Conservation (phyloP, 148 eudicot genomes). For the Persicaria tinctoria region DNA sequence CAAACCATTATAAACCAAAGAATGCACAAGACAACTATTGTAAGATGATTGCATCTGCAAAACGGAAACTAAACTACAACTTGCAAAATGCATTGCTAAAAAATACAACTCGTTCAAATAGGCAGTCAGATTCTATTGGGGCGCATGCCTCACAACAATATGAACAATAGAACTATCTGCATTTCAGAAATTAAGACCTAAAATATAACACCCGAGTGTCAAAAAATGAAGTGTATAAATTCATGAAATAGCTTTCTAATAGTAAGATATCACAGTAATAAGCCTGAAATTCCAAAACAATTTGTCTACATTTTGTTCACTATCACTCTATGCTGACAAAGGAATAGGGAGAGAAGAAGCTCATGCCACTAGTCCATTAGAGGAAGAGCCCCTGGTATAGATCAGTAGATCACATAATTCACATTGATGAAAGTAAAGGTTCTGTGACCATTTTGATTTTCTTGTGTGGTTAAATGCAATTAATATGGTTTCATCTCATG, state of each 20-base stretch:
- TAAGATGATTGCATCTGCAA: not conserved
- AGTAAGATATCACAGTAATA: not conserved
- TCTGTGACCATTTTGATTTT: not conserved
- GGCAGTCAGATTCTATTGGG: not conserved
- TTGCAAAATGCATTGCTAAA: not conserved
- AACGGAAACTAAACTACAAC: not conserved
- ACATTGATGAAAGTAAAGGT: not conserved
- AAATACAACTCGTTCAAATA: not conserved
- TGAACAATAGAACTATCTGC: not conserved
- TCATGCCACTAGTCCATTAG: not conserved
- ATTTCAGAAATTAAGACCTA: not conserved
- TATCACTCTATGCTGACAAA: not conserved
- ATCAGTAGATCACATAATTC: not conserved
- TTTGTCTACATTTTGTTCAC: not conserved
- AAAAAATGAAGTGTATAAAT: not conserved
- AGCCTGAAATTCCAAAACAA: not conserved
- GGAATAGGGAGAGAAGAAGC: not conserved
- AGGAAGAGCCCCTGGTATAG: not conserved
- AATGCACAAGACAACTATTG: not conserved
- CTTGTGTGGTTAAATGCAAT: not conserved
- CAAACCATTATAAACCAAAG: not conserved
- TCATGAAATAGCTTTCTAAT: not conserved
- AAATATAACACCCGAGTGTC: not conserved
- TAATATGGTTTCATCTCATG: not conserved
- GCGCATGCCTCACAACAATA: not conserved